phyloP scores from a whole-genome alignment of 257 asterid genomes.

The Apocynum venetum region DNA sequence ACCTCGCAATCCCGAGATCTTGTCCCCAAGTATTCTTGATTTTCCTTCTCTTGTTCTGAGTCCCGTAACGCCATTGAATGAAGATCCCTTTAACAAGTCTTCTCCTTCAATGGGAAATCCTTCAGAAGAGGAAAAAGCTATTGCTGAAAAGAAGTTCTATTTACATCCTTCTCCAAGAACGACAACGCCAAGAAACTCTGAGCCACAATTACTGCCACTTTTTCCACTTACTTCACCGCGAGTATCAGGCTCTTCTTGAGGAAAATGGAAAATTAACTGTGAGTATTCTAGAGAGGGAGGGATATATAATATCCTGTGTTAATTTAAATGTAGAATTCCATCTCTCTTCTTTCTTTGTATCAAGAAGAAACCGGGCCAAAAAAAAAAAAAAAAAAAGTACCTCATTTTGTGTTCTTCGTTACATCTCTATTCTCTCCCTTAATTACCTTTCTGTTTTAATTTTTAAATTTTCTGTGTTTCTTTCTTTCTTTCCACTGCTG shows the following conservation, averaged over 20 bases:
- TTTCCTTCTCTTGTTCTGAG: constrained; percentile 80
- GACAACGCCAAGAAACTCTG: constrained; percentile 29
- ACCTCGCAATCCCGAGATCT: constrained; percentile 57
- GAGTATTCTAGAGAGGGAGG: neutral
- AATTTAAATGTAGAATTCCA: constrained; percentile 21
- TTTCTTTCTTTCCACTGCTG: neutral
- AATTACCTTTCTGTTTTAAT: neutral
- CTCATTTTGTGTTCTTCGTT: constrained; percentile 6
- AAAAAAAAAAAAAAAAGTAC: neutral
- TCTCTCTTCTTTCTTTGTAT: constrained; percentile 24
- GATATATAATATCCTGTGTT: no score
- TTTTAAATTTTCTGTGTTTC: neutral
- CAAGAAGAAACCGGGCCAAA: neutral
- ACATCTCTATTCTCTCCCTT: neutral
- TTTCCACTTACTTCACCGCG: constrained; percentile 82
- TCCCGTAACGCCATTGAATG: constrained; percentile 73
- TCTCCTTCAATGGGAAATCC: constrained; percentile 32
- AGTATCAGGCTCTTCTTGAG: constrained; percentile 46
- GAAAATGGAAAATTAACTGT: neutral
- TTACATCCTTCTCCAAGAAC: constrained; percentile 70
- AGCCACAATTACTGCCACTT: constrained; percentile 62
- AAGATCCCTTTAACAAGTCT: constrained; percentile 33
- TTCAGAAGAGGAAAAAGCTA: constrained; percentile 70
- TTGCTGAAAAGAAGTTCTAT: constrained; percentile 84
- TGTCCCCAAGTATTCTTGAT: constrained; percentile 88